Evolutionary conservation across 176 grass and related monocot genomes (phyloP), one percentile per base, ranked within the genome.

Genomic region (Pontederia paniculata): DNA sequence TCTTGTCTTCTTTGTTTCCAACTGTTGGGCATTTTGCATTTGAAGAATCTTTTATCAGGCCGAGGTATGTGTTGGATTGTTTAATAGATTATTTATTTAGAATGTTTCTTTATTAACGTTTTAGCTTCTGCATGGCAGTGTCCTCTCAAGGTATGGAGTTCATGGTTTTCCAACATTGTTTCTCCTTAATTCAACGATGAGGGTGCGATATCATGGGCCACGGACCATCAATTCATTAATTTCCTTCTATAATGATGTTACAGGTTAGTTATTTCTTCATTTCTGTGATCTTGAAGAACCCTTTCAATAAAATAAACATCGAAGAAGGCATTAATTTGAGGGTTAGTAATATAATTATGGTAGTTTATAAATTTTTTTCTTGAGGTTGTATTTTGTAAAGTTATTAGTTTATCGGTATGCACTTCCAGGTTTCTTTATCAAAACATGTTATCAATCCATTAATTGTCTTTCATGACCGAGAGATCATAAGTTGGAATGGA

Each of bases 21-120:
- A 64, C 69, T 23, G 84, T 98, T 69, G 68, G 28, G 1, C 93
- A 98, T 77, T 91, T 98, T 63, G 69, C 75, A 66, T 91, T 98
- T 10, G 93, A 91, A 81, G 93, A 98, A 73, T 98, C 83, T 75
- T 65, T 82, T 68, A 98, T 98, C 45, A 81, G 87, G 60, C 91
- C 91, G 70, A 97, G 91, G 91, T 97, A 70, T 66, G 15, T 21
- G 18, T 17, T 53, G 44, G 14, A 21, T 37, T 37, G 17, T 62
- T 44, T 23, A 12, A 21, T 62, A 9, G 22, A 62, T 45, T 12
- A 54, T 54, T 50, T 10, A 50, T 75, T 44, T 73, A 19, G 9
- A 44, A 65, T 45, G 62, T 54, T n/a, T 5, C 17, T 11, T 8
- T 43, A 17, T n/a, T 80, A 19, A 52, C 49, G 51, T 60, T 62